Percentiles rank a stretch among this genome's conserved stretches.
These are phyloP conservation scores for Claviceps paspali DNA, from an alignment of 2,329 filamentous ascomycete species.

Conservation along the genomic window DNA sequence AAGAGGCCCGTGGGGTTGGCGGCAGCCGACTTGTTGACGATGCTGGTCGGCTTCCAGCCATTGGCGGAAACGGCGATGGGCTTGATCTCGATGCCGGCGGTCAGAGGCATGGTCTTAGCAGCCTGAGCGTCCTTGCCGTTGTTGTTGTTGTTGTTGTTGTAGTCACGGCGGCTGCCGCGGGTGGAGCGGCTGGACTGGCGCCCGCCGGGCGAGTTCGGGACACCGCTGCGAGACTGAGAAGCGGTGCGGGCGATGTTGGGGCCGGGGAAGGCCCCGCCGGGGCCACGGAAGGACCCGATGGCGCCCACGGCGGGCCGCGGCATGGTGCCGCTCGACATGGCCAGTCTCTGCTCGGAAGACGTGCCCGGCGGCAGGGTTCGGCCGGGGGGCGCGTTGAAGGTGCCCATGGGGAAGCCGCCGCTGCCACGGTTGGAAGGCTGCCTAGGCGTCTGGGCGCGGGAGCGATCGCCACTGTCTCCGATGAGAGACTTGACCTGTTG, in stretches of 20 bases:
- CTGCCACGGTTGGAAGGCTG: slow-evolving; percentile 37
- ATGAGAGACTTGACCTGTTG: slow-evolving; percentile 75
- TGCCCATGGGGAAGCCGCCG: slow-evolving; percentile 50
- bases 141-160: no score
- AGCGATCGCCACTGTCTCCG: slow-evolving; percentile 56
- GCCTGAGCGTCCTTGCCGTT: slow-evolving; percentile 50
- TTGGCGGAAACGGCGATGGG: slow-evolving; percentile 55
- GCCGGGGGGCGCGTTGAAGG: slow-evolving; percentile 38
- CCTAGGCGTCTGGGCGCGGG: slow-evolving; percentile 40
- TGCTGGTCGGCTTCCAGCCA: slow-evolving; percentile 80
- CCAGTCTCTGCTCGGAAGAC: slow-evolving; percentile 64
- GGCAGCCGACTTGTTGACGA: slow-evolving; percentile 31
- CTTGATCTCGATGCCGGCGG: slow-evolving; percentile 66
- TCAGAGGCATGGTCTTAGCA: slow-evolving; percentile 84
- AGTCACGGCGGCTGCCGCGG: slow-evolving; percentile 50
- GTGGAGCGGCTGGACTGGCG: slow-evolving; percentile 48
- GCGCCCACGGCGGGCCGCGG: slow-evolving; percentile 28
- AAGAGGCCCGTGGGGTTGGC: slow-evolving; percentile 37
- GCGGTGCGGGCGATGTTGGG: slow-evolving; percentile 50
- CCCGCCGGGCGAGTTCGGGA: slow-evolving; percentile 49
- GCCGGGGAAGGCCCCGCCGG: slow-evolving; percentile 45
- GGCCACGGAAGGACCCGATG: slow-evolving; percentile 23
- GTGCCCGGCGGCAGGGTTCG: slow-evolving; percentile 57
- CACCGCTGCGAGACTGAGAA: slow-evolving; percentile 41
- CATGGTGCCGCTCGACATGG: slow-evolving; percentile 40